These are phyloP conservation scores for Lactarius vividus DNA, from an alignment of 768 basidiomycete genomes.

Conservation along the genomic window DNA sequence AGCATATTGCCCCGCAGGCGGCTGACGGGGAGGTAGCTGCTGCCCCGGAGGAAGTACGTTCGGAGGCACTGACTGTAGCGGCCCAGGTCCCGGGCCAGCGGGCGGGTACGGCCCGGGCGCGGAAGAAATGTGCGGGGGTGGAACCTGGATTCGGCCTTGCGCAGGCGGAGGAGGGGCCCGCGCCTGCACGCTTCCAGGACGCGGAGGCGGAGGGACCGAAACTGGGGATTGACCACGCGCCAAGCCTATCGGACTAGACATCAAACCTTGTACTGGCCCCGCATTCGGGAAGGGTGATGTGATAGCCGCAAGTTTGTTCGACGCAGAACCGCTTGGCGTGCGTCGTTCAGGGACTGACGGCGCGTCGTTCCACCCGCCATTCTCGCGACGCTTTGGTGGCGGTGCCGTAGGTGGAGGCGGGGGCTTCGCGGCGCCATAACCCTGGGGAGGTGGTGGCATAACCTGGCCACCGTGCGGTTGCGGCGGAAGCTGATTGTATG, in stretches of 20 bases:
- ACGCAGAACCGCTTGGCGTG: slow-evolving; percentile 45
- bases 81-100: background rate
- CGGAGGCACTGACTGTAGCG: slow-evolving; percentile 7
- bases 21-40: slow-evolving; percentile 32
- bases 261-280: slow-evolving; percentile 31
- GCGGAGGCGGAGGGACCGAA: slow-evolving; percentile 53
- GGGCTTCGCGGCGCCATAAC: slow-evolving; percentile 38
- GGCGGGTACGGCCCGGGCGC: slow-evolving; percentile 19
- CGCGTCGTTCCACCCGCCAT: slow-evolving; percentile 92
- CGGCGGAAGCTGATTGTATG: slow-evolving; percentile 34
- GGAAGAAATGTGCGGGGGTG: slow-evolving; percentile 9
- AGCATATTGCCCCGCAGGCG: slow-evolving; percentile 38
- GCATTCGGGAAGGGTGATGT: slow-evolving; percentile 86
- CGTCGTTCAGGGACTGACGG: slow-evolving; percentile 54
- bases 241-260: slow-evolving; percentile 26
- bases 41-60: slow-evolving; percentile 19
- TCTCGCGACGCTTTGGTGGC: slow-evolving; percentile 47
- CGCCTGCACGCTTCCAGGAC: slow-evolving; percentile 53
- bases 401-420: slow-evolving; percentile 59
- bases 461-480: slow-evolving; percentile 35
- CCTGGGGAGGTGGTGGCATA: slow-evolving; percentile 44
- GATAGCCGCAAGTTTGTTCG: slow-evolving; percentile 67
- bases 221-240: slow-evolving; percentile 41
- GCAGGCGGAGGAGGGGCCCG: slow-evolving; percentile 23
- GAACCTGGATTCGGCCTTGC: slow-evolving; percentile 14